Evolutionary conservation across 805 yeast species (phyloP).

Genomic region (Limtongozyma cylindracea): DNA sequence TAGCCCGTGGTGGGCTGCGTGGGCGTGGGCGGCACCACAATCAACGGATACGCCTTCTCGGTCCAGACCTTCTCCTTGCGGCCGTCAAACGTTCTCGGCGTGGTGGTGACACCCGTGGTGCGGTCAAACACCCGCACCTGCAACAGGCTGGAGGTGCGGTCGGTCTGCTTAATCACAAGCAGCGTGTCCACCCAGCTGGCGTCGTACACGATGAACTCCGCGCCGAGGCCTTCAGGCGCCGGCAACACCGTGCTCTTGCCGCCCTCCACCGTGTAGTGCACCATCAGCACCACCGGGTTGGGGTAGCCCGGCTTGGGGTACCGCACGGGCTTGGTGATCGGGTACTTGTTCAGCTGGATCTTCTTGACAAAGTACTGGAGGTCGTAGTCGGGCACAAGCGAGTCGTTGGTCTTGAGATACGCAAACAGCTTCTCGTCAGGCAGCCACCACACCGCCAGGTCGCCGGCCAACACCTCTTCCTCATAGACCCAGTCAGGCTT

Average conservation of each 20-base stretch:
- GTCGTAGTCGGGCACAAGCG: constrained; percentile 52
- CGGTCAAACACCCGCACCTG: constrained; percentile 22
- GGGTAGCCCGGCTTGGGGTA: constrained; percentile 55
- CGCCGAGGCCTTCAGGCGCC: constrained; percentile 12
- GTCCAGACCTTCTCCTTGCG: constrained; percentile 31
- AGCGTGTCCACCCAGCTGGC: constrained; percentile 4
- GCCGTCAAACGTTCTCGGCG: constrained; percentile 13
- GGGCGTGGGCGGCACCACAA: constrained; percentile 10
- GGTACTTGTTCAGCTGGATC: constrained; percentile 10
- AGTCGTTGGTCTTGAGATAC: too few relatives aligned
- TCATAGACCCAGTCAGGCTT: constrained; percentile 72
- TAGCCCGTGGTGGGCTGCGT: constrained; percentile 31
- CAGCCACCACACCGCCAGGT: constrained; percentile 49
- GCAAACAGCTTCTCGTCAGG: constrained; percentile 31
- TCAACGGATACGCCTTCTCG: constrained; percentile 14
- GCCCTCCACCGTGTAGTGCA: constrained; percentile 14
- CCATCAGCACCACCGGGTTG: constrained; percentile 28
- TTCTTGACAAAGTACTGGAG: too few relatives aligned
- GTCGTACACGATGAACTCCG: constrained; percentile 8
- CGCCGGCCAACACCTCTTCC: constrained; percentile 43
- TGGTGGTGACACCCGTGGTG: constrained; percentile 6
- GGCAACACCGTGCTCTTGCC: too few relatives aligned
- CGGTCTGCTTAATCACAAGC: constrained; percentile 32
- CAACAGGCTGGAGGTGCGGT: constrained; percentile 30
- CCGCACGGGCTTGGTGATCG: constrained; percentile 25